Percentiles rank a stretch among this genome's conserved stretches.
These are phyloP conservation scores for Taiozyma sp. DNA, from an alignment of 1,139 yeast species.

Conservation along the genomic window DNA sequence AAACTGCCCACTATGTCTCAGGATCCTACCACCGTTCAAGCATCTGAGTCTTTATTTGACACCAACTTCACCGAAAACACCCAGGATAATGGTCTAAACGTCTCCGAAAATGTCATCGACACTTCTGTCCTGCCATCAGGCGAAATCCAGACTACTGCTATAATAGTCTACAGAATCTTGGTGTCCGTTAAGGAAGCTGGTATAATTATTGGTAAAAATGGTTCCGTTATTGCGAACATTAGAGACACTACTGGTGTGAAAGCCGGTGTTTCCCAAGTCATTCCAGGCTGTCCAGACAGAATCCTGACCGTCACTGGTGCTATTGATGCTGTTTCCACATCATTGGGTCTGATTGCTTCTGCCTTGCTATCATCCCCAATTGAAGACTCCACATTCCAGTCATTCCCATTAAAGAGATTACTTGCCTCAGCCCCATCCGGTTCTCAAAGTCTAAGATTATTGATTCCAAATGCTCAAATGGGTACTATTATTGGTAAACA, in stretches of 20 bases:
- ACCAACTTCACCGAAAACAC: slow-evolving; percentile 19
- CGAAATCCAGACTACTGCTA: slow-evolving; percentile 25
- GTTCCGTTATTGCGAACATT: slow-evolving; percentile 73
- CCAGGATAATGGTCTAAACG: background rate
- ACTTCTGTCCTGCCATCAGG: slow-evolving; percentile 20
- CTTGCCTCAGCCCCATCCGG: slow-evolving; percentile 49
- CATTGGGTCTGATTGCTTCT: slow-evolving; percentile 68
- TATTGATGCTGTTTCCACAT: slow-evolving; percentile 68
- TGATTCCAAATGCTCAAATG: slow-evolving; percentile 84
- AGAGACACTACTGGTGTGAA: slow-evolving; percentile 77
- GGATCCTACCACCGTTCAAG: slow-evolving; percentile 4
- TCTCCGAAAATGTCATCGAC: slow-evolving; percentile 3
- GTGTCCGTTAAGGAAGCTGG: slow-evolving; percentile 90
- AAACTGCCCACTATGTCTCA: slow-evolving; percentile 5
- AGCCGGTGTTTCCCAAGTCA: slow-evolving; percentile 84
- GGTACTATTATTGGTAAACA: slow-evolving; percentile 88
- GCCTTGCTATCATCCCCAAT: slow-evolving; percentile 41
- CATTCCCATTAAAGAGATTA: slow-evolving; percentile 61
- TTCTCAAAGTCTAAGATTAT: slow-evolving; percentile 56
- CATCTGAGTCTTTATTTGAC: slow-evolving; percentile 24
- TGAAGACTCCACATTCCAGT: slow-evolving; percentile 36
- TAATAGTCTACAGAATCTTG: slow-evolving; percentile 59
- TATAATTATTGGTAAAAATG: slow-evolving; percentile 84
- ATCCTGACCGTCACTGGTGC: slow-evolving; percentile 79
- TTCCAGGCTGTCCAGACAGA: slow-evolving; percentile 80